Base-by-base conservation (phyloP, 495 filamentous ascomycete genomes). In the Aspergillus nidulans region DNA sequence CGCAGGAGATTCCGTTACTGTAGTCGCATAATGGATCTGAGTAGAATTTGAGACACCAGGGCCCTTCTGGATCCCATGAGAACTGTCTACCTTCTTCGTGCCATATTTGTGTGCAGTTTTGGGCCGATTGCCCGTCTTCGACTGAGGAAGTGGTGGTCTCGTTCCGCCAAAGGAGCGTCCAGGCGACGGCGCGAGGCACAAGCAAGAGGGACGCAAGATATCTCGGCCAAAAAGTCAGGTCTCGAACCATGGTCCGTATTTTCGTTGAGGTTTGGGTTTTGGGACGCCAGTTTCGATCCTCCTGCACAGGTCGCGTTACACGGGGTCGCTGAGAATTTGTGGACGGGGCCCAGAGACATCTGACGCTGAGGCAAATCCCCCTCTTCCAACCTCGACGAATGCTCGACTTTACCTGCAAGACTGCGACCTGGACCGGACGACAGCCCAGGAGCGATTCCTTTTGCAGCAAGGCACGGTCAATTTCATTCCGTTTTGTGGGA, bases 101-200 rank as follows among this genome's bases (percentile, higher is more conserved):
- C 40, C 56, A 61, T 19, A 61, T 57, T n/a, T 42, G 44, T 7
- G 51, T 54, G 53, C 59, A 61, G n/a, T 51, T 48, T 16, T 41
- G 30, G 1, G 16, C 38, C 0, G 18, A 26, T 19, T 50, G 19
- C 12, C 45, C 49, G 34, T 38, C 20, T 2, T 23, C 20, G 39
- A 61, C 24, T 20, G 21, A 12, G 1, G 32, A 30, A 6, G 42
- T 3, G 16, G 30, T 50, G 26, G 59, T 57, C 8, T 57, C 45
- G 45, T 61, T 61, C 13, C 50, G 49, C 54, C 54, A 61, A 13
- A 47, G 20, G 16, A 61, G n/a, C 12, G 53, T 54, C 59, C 59
- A 61, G 23, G 59, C 50, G 2, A 52, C 21, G 1, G 45, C 23
- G 19, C 24, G 4, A 7, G 43, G 23, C 8, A 51, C 15, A 15